Base-by-base conservation (phyloP, 441 rosid genomes). In the Pelargonium fulgidum region DNA sequence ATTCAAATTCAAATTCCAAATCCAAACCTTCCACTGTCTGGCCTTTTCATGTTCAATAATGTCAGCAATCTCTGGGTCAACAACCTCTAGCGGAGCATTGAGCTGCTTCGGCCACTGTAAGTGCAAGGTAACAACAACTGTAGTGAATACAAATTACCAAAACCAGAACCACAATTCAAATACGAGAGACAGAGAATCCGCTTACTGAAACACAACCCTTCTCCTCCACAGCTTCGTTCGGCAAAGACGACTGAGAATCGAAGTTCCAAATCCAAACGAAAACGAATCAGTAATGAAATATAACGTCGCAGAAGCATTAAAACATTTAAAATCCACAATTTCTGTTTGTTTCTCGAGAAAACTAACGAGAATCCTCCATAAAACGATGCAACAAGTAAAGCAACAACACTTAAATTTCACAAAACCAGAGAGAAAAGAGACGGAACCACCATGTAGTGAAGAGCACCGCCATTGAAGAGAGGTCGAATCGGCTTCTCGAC, bases 21-120 rank as follows among this genome's bases (percentile, higher is more conserved):
- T 33, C 20, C 58, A 62, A 45, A 89, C 99, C 93, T 94, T 94
- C 99, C 99, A 94, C 82, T 94, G 99, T 69, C 99, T 85, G n/a
- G 99, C 90, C 77, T 94, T 94, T 80, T 94, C 99, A 64, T 75
- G 97, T 82, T 94, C 99, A 66, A 94, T 91, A 70, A 94, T 94
- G 70, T 94, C 90, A 69, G 97, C 89, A 79, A 94, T 86, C 84
- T 89, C 96, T 62, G 97, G 96, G 73, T 93, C 99, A 59, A 93
- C 96, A 3, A 41, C 89, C 76, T 87, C 96, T 69, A 93, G 84
- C 7, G 99, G 81, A 36, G 91, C 89, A 74, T 91, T 93, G 64
- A 93, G 88, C 80, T 91, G 97, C 81, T 93, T 93, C 16, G 97
- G 92, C 97, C 99, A 93, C 99, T 93, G 82, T 13, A 56, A 8